Evolutionary conservation across 331 rosid genomes (phyloP).

Genomic region (Cucumis variabilis): DNA sequence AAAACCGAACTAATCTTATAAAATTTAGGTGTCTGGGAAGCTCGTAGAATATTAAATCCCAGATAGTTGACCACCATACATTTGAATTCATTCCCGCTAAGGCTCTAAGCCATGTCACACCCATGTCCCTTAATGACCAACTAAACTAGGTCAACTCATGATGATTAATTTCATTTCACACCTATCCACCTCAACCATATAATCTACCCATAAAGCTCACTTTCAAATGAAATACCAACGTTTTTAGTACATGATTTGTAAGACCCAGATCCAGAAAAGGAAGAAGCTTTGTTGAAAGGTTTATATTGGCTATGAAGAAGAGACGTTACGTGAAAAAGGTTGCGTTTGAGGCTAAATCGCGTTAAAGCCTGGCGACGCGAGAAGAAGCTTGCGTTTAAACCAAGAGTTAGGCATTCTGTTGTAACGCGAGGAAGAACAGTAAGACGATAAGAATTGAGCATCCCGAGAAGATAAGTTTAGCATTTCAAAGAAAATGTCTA

Average conservation of each 20-base stretch:
- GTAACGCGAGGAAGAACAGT: too few species aligned
- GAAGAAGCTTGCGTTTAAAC: too few species aligned
- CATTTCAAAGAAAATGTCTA: too few species aligned
- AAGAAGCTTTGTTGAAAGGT: too few species aligned
- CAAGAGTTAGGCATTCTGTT: too few species aligned
- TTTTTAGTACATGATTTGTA: conserved; percentile 14
- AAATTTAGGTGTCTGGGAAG: not conserved
- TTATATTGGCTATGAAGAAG: too few species aligned
- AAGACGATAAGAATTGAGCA: too few species aligned
- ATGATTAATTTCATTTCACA: not conserved
- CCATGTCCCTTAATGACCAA: not conserved
- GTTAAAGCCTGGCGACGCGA: too few species aligned
- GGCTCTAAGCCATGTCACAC: not conserved
- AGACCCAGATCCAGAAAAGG: too few species aligned
- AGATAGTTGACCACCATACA: not conserved
- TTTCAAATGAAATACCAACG: not conserved
- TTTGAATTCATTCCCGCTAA: not conserved
- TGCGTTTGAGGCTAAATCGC: too few species aligned
- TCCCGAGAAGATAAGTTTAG: too few species aligned
- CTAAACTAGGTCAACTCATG: not conserved
- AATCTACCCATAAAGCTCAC: not conserved
- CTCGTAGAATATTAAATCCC: not conserved
- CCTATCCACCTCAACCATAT: not conserved
- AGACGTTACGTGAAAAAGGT: too few species aligned
- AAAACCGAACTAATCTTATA: not conserved